These are phyloP conservation scores for Cordyceps militaris DNA, from an alignment of 2,329 filamentous ascomycete species.

Conservation along the genomic window DNA sequence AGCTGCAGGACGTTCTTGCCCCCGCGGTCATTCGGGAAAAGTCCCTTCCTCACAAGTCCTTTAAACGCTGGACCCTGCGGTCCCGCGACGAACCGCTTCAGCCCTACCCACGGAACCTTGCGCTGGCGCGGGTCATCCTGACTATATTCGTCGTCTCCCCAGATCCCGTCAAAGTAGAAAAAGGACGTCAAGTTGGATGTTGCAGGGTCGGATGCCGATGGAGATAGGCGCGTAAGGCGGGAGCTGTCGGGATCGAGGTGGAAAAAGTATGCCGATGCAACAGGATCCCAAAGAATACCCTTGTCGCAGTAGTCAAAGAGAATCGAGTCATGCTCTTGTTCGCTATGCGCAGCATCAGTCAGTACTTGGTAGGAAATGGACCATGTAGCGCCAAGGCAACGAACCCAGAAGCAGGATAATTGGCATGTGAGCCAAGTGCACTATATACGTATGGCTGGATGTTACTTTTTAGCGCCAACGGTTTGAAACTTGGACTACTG, in stretches of 20 bases:
- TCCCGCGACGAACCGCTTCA: constrained; percentile 26
- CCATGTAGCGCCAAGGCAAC: background rate
- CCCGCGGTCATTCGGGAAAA: no score
- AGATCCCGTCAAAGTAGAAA: constrained; percentile 28
- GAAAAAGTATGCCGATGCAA: constrained; percentile 30
- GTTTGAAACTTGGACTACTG: background rate
- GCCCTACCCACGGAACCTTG: constrained; percentile 24
- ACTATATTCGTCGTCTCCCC: constrained; percentile 27
- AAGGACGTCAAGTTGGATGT: constrained; percentile 25
- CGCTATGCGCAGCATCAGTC: constrained; percentile 15
- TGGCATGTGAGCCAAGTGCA: constrained; percentile 29
- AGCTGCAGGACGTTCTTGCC: no score
- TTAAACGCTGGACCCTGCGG: constrained; percentile 27
- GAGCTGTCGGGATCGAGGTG: constrained; percentile 22
- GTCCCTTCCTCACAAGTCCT: no score
- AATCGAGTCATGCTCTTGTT: constrained; percentile 27
- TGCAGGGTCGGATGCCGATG: background rate
- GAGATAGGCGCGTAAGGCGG: constrained; percentile 17
- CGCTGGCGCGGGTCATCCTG: constrained; percentile 27
- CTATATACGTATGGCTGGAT: constrained; percentile 28
- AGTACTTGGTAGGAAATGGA: background rate
- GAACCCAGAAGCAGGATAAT: constrained; percentile 26
- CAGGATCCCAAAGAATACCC: constrained; percentile 28
- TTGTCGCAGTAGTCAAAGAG: constrained; percentile 29
- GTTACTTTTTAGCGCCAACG: background rate